Conservation (phyloP, 2,329 filamentous ascomycete genomes). For the Cryphonectria carpinicola region DNA sequence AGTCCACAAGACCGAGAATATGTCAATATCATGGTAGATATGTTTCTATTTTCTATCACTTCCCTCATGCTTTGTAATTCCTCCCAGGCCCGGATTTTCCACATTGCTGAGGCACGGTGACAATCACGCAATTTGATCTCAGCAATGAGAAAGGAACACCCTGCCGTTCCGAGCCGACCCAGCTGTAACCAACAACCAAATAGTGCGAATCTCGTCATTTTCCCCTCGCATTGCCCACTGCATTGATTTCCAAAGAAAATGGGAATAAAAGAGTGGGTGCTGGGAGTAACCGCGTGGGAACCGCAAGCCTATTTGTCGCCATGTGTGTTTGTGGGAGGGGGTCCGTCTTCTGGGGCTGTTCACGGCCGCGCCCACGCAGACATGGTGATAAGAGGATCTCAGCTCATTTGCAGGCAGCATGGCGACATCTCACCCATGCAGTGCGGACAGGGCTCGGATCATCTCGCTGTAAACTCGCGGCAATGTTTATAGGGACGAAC, state of each 20-base stretch:
- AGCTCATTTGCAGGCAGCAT: neutral
- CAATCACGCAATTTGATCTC: conserved; percentile 12
- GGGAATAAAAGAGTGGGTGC: neutral
- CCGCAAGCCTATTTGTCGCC: neutral
- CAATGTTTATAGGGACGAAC: neutral
- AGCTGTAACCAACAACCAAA: conserved; percentile 4
- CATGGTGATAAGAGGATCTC: conserved; percentile 13
- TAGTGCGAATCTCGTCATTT: conserved; percentile 28
- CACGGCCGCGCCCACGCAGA: neutral
- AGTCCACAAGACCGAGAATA: neutral
- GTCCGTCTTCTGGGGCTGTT: neutral
- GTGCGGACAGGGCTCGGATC: neutral
- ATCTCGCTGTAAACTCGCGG: neutral
- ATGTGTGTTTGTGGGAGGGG: too few relatives aligned
- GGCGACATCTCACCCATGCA: conserved; percentile 15
- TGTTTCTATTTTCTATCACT: neutral
- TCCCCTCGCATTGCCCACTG: conserved; percentile 22
- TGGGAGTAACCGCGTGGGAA: too few relatives aligned
- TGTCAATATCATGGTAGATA: neutral
- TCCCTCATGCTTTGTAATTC: neutral
- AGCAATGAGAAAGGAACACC: neutral
- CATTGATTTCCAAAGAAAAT: neutral
- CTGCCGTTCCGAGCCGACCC: neutral
- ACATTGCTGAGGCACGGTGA: neutral
- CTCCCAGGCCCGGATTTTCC: neutral